Percentiles rank a stretch among this genome's conserved stretches.
phyloP scores from a whole-genome alignment of 495 filamentous ascomycete species.

The Neurospora sp. region DNA sequence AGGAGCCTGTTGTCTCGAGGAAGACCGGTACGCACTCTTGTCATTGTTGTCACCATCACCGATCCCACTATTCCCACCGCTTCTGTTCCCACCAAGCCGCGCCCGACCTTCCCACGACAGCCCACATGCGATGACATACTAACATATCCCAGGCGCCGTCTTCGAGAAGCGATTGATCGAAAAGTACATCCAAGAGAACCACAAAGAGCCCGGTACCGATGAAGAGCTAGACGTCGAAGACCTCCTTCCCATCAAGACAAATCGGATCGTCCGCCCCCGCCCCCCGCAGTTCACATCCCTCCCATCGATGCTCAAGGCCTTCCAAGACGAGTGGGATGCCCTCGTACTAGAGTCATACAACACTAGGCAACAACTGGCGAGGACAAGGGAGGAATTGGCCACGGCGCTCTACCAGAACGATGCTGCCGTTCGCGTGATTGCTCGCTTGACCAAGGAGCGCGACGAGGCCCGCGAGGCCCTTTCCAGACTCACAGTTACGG shows the following conservation, averaged over 20 bases:
- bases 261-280: constrained; percentile 73
- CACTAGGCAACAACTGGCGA: constrained; percentile 74
- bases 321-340: constrained; percentile 98
- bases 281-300: constrained; percentile 95
- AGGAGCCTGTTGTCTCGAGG: constrained; percentile 86
- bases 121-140: constrained; percentile 11
- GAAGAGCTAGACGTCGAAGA: constrained; percentile 82
- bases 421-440: constrained; percentile 88
- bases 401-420: constrained; percentile 94
- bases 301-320: constrained; percentile 88
- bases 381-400: constrained; percentile 86
- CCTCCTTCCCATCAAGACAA: constrained; percentile 75
- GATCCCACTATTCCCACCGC: background rate
- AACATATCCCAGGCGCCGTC: constrained; percentile 52
- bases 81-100: background rate
- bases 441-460: constrained; percentile 73
- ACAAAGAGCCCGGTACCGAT: constrained; percentile 85
- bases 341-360: constrained; percentile 83
- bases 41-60: background rate
- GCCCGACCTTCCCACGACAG: background rate
- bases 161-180: constrained; percentile 95
- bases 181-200: constrained; percentile 87
- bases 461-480: constrained; percentile 93
- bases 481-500: constrained; percentile 64
- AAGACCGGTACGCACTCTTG: constrained; percentile 64